Conservation (phyloP, 208 protist genomes). For the Leishmania aethiopica region DNA sequence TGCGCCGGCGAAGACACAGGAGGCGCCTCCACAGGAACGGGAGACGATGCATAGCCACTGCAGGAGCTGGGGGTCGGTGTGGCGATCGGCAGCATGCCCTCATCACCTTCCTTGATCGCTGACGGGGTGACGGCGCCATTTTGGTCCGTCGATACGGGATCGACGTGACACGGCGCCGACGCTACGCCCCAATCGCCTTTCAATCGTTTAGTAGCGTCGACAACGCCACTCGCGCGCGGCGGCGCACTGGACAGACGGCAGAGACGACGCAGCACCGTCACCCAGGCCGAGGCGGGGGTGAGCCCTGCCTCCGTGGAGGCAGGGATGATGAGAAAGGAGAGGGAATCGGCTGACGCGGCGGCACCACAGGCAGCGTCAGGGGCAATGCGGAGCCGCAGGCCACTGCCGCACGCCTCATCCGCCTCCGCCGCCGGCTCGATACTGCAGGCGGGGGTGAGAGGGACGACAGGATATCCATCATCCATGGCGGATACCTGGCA, state of each 20-base stretch:
- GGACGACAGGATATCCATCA: background rate
- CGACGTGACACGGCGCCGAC: background rate
- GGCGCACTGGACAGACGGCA: background rate
- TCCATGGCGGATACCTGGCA: background rate
- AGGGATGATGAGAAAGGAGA: conserved; percentile 1
- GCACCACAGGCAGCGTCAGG: background rate
- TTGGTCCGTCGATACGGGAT: background rate
- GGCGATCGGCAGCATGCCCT: background rate
- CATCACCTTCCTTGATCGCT: background rate
- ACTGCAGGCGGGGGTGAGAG: conserved; percentile 11
- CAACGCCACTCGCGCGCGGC: background rate
- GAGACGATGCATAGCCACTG: background rate
- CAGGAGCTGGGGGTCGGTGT: background rate
- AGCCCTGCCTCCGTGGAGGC: background rate
- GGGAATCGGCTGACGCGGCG: background rate
- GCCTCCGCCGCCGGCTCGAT: conserved; percentile 2
- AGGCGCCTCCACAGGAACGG: background rate
- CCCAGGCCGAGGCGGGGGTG: background rate
- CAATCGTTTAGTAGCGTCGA: background rate
- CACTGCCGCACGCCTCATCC: background rate
- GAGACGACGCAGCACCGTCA: conserved; percentile 10
- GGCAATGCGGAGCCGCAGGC: background rate
- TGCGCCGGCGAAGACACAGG: background rate
- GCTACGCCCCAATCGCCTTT: background rate
- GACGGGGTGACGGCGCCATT: background rate